Conservation (phyloP, 768 basidiomycete genomes). For the Trametes meyenii region DNA sequence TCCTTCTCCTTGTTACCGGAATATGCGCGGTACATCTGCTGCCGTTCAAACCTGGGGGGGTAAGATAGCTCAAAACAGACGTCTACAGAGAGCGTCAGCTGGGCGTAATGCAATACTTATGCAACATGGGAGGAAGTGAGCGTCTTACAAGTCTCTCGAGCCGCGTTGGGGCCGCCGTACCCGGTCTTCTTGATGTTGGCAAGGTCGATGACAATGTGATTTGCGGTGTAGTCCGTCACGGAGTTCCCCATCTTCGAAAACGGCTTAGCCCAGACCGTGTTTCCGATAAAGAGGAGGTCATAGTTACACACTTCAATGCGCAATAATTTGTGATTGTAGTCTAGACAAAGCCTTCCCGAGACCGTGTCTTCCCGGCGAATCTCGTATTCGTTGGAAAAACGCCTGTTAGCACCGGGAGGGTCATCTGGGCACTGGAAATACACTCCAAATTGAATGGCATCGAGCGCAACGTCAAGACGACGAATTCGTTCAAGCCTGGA, state of each 20-base stretch:
- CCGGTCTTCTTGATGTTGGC: slow-evolving; percentile 60
- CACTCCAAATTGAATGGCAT: slow-evolving; percentile 68
- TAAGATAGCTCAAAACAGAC: slow-evolving; percentile 67
- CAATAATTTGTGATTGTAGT: slow-evolving; percentile 68
- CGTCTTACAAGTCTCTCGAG: slow-evolving; percentile 53
- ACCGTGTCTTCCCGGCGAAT: slow-evolving; percentile 45
- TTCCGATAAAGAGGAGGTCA: not conserved
- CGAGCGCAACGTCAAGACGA: slow-evolving; percentile 47
- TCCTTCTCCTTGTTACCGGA: slow-evolving; percentile 45
- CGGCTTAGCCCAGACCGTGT: slow-evolving; percentile 39
- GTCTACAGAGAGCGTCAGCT: slow-evolving; percentile 40
- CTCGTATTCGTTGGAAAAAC: slow-evolving; percentile 75
- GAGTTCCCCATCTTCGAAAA: slow-evolving; percentile 55
- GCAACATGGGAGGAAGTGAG: slow-evolving; percentile 32
- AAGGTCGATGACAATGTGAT: slow-evolving; percentile 56
- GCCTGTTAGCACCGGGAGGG: slow-evolving; percentile 24
- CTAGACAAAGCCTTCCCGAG: slow-evolving; percentile 56
- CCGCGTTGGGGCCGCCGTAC: slow-evolving; percentile 56
- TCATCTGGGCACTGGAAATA: slow-evolving; percentile 42
- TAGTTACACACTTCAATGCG: slow-evolving; percentile 52
- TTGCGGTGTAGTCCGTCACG: slow-evolving; percentile 48
- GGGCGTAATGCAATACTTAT: not conserved
- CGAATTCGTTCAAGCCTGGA: slow-evolving; percentile 46
- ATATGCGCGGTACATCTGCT: slow-evolving; percentile 55
- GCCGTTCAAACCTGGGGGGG: slow-evolving; percentile 64